Conservation (phyloP, 306 rosid species). For the Bauhinia variegata region DNA sequence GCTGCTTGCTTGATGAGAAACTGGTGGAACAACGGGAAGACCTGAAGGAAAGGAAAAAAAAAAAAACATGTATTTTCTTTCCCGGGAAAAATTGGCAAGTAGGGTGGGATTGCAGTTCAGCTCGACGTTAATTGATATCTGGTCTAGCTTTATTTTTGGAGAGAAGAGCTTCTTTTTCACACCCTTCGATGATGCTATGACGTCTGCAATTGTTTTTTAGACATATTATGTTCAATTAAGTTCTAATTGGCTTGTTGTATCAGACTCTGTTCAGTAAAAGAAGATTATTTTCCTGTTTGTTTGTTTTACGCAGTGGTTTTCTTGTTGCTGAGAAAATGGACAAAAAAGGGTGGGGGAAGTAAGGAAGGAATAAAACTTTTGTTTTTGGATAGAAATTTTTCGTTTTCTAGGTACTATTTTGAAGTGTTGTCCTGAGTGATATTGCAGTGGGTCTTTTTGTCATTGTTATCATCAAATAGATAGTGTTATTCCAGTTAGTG, state of each 20-base stretch:
- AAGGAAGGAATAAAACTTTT: neutral
- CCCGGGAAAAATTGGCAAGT: neutral
- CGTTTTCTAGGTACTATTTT: neutral
- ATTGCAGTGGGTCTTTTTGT: neutral
- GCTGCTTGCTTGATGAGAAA: slow-evolving; percentile 39
- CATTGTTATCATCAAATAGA: slow-evolving; percentile 5
- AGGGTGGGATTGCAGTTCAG: neutral
- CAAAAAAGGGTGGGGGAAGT: neutral
- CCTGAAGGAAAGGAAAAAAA: slow-evolving; percentile 15
- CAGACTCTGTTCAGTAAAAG: neutral
- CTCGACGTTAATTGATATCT: no score
- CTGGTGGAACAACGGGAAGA: slow-evolving; percentile 20
- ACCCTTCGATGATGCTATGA: slow-evolving; percentile 17
- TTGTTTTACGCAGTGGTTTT: neutral
- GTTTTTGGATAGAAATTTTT: neutral
- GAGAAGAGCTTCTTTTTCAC: slow-evolving; percentile 1
- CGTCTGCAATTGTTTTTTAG: slow-evolving; percentile 19
- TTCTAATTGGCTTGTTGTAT: slow-evolving; percentile 18
- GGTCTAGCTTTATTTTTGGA: slow-evolving; percentile 28
- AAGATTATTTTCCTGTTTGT: neutral
- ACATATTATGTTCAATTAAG: slow-evolving; percentile 24
- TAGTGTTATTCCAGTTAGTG: slow-evolving; percentile 16
- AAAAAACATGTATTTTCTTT: neutral
- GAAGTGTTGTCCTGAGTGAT: neutral
- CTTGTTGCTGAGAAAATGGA: neutral